phyloP scores from a whole-genome alignment of 2,329 filamentous ascomycete genomes.

The Cladophialophora exuberans region DNA sequence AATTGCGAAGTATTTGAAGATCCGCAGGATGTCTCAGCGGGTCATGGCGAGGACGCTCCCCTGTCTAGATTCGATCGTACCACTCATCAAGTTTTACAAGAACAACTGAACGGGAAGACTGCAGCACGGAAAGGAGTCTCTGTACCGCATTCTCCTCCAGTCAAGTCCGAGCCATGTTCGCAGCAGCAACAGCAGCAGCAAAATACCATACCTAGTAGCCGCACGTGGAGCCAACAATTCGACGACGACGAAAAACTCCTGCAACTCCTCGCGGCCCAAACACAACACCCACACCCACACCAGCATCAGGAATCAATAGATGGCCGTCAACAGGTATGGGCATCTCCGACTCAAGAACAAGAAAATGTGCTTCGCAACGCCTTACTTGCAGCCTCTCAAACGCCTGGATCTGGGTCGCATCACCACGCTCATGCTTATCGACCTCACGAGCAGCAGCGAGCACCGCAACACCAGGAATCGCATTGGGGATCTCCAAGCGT shows the following conservation, averaged over 20 bases:
- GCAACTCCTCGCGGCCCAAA: not conserved
- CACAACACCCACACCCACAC: not conserved
- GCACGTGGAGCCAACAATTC: conserved; percentile 2
- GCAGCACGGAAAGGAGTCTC: not conserved
- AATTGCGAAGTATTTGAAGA: not conserved
- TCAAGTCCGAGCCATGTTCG: conserved; percentile 1
- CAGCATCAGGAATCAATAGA: not conserved
- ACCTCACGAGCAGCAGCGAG: not conserved
- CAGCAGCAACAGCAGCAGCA: conserved; percentile 7
- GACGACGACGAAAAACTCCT: conserved; percentile 9
- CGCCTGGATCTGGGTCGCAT: not conserved
- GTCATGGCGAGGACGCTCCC: conserved; percentile 5
- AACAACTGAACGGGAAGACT: conserved; percentile 20
- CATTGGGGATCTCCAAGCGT: conserved; percentile 11
- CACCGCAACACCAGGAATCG: not conserved
- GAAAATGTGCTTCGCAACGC: conserved; percentile 15
- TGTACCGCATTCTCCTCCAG: not conserved
- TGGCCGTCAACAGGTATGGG: not conserved
- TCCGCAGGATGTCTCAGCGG: not conserved
- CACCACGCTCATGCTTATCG: not conserved
- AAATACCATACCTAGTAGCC: not conserved
- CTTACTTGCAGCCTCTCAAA: conserved; percentile 14
- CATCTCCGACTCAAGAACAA: conserved; percentile 5
- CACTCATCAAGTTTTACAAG: conserved; percentile 29
- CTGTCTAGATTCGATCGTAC: conserved; percentile 27